Evolutionary conservation across 2,329 filamentous ascomycete species (phyloP), one percentile per base, ranked within the genome.

Genomic region (Didymella arachidicola): DNA sequence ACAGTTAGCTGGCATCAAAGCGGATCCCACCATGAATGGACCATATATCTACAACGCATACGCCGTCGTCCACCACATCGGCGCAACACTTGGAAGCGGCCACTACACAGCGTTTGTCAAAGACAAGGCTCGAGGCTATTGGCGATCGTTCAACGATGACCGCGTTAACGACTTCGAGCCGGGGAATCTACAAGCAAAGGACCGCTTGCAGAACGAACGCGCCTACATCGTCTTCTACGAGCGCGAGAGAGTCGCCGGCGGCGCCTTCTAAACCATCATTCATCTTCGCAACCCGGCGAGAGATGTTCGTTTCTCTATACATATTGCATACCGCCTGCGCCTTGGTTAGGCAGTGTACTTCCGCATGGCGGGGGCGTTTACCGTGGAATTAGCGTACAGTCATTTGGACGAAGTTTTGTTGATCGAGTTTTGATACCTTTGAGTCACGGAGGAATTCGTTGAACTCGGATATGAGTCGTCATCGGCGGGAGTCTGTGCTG

Each of bases 11-110:
- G 65, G 65, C 7, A 61, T 79, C 26, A 79, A 79, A 42, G 64
- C 72, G 1, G 79, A 80, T 47, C 70, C 74, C 1, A 72, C 73
- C 1, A 81, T 81, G 77, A 79, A 77, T 14, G 78, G 79, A 0
- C 89, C 90, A 0, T 92, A 90, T 71, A 79, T 82, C 5, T 99
- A 97, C 76, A 89, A 96, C 71, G 89, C 91, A 51, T 97, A 96
- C 73, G 94, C 89, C 2, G 89, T 97, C 7, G 86, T 96, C 53
- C 83, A 90, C 61, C 93, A 97, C 74, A 78, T 86, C 4, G 93
- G 93, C 22, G 79, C 79, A 1, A 87, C 83, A 1, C 81, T 90
- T 51, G 85, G 86, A 36, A 86, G 85, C 49, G 93, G 93, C 0
- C 93, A 97, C 77, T 97, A 97, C 75, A 88, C 89, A 52, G 84